Conservation (phyloP, 768 basidiomycete species). For the Lyophyllum atratum region DNA sequence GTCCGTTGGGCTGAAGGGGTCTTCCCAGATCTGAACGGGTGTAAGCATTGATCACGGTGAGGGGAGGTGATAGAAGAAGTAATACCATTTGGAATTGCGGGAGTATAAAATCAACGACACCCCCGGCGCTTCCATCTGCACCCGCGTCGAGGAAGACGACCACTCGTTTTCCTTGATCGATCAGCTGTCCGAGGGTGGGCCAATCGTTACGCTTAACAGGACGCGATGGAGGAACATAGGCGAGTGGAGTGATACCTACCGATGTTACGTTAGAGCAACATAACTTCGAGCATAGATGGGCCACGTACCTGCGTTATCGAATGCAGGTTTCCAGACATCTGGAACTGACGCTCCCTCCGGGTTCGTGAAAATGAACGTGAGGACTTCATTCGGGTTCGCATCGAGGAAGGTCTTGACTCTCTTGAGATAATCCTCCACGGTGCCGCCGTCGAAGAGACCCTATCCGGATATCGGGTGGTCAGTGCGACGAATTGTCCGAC, state of each 20-base stretch:
- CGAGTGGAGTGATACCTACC: slow-evolving; percentile 41
- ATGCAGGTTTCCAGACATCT: slow-evolving; percentile 52
- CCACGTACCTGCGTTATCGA: slow-evolving; percentile 46
- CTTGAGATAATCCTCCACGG: slow-evolving; percentile 48
- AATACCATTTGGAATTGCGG: slow-evolving; percentile 14
- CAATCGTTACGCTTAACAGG: slow-evolving; percentile 49
- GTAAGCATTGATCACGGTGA: background rate
- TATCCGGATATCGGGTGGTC: slow-evolving; percentile 4
- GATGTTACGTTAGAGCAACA: background rate
- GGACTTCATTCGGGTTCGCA: slow-evolving; percentile 63
- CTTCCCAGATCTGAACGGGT: slow-evolving; percentile 39
- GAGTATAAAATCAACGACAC: slow-evolving; percentile 10
- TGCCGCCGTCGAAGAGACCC: slow-evolving; percentile 56
- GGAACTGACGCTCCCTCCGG: slow-evolving; percentile 53
- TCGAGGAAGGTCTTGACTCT: slow-evolving; percentile 57
- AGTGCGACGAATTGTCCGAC: background rate
- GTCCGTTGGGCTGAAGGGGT: slow-evolving; percentile 40
- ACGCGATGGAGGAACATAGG: slow-evolving; percentile 52
- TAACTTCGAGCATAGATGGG: background rate
- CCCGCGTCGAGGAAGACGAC: slow-evolving; percentile 14
- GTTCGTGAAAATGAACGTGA: slow-evolving; percentile 69
- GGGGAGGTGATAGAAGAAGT: background rate
- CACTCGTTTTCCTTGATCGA: slow-evolving; percentile 56
- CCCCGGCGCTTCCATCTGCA: slow-evolving; percentile 7
- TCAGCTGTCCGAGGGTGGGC: slow-evolving; percentile 64